Percentiles rank a stretch among this genome's conserved stretches.
Conservation (phyloP, 192 early-diverging fungal genomes). For the Coemansia sp. region DNA sequence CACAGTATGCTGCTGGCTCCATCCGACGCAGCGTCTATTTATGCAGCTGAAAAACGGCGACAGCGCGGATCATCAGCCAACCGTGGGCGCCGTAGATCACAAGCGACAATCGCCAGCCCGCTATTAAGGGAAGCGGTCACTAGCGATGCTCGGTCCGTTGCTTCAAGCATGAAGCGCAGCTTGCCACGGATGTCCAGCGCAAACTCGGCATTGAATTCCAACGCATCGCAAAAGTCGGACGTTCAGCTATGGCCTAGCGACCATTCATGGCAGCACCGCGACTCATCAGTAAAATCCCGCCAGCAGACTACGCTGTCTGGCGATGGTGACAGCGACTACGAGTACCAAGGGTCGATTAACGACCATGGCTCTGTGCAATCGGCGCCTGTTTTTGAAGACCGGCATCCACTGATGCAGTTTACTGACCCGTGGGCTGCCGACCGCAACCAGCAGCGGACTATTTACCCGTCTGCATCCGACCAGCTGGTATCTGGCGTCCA, state of each 20-base stretch:
- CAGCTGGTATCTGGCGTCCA: not conserved
- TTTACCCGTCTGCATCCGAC: slow-evolving; percentile 5
- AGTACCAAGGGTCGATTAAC: slow-evolving; percentile 22
- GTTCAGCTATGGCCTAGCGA: slow-evolving; percentile 25
- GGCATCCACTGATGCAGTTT: slow-evolving; percentile 31
- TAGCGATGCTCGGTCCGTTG: slow-evolving; percentile 40
- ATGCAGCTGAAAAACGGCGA: slow-evolving; percentile 29
- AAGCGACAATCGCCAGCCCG: slow-evolving; percentile 33
- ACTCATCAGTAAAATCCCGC: slow-evolving; percentile 41
- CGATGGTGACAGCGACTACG: slow-evolving; percentile 31
- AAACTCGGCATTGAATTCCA: slow-evolving; percentile 22
- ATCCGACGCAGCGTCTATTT: slow-evolving; percentile 18
- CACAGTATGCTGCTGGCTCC: slow-evolving; percentile 11
- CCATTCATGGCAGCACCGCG: slow-evolving; percentile 37
- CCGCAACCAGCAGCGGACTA: slow-evolving; percentile 27
- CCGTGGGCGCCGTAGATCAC: slow-evolving; percentile 21
- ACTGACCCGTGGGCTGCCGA: slow-evolving; percentile 51
- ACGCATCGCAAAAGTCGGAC: slow-evolving; percentile 25
- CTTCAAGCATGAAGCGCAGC: slow-evolving; percentile 38
- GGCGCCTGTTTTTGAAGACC: slow-evolving; percentile 27
- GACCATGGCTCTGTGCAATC: slow-evolving; percentile 41
- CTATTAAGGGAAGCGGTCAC: slow-evolving; percentile 32
- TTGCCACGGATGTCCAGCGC: slow-evolving; percentile 35
- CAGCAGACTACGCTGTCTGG: slow-evolving; percentile 24
- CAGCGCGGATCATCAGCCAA: slow-evolving; percentile 29